phyloP scores from a whole-genome alignment of 1,284 basidiomycete genomes.

The Tylopilus sp. region DNA sequence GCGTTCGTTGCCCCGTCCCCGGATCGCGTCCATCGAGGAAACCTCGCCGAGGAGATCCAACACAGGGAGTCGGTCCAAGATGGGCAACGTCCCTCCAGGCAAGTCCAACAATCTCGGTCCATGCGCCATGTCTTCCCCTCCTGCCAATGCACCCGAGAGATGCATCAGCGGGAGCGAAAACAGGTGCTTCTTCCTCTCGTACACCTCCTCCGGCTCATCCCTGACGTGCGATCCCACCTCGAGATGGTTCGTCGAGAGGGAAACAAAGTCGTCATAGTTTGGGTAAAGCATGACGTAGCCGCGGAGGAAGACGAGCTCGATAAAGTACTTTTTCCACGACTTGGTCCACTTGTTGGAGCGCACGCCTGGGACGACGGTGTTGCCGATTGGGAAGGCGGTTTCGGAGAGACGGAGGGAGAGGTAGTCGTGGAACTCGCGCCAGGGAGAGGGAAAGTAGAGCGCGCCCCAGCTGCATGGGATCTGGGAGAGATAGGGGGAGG shows the following conservation, averaged over 20 bases:
- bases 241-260: slow-evolving; percentile 82
- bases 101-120: slow-evolving; percentile 51
- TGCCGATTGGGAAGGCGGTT: slow-evolving; percentile 41
- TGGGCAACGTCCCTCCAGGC: slow-evolving; percentile 54
- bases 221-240: slow-evolving; percentile 79
- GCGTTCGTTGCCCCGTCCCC: slow-evolving; percentile 39
- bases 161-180: slow-evolving; percentile 71
- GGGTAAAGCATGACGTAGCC: slow-evolving; percentile 87
- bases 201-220: slow-evolving; percentile 47
- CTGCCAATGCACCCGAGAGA: slow-evolving; percentile 32
- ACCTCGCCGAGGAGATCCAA: slow-evolving; percentile 68
- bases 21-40: slow-evolving; percentile 45
- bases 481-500: slow-evolving; percentile 76
- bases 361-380: slow-evolving; percentile 62
- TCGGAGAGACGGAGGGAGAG: slow-evolving; percentile 65
- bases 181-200: slow-evolving; percentile 55
- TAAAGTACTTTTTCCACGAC: slow-evolving; percentile 87
- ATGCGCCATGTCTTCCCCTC: slow-evolving; percentile 4
- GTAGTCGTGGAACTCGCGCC: slow-evolving; percentile 81
- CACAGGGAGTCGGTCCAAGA: slow-evolving; percentile 55
- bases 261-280: slow-evolving; percentile 67
- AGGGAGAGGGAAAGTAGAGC: slow-evolving; percentile 81
- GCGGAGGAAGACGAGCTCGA: slow-evolving; percentile 75
- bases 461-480: slow-evolving; percentile 91
- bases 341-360: slow-evolving; percentile 77